Conservation (phyloP, 1,284 basidiomycete genomes). For the Pseudozyma tsukubaensis region DNA sequence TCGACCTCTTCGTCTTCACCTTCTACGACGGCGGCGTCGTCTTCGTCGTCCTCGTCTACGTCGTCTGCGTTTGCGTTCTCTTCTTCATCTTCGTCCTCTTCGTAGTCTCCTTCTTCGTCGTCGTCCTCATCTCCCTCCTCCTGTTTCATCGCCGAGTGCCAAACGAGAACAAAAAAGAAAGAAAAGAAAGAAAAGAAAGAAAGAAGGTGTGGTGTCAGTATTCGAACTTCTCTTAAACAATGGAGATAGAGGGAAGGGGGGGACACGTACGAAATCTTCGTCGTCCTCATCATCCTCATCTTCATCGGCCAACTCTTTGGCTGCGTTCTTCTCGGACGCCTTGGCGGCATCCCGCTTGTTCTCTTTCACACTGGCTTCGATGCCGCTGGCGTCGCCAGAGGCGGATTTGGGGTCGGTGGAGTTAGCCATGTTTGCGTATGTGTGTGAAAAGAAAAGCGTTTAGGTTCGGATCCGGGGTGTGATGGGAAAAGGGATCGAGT, state of each 20-base stretch:
- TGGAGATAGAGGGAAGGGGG: background rate
- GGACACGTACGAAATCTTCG: constrained; percentile 36
- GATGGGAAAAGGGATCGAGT: no score
- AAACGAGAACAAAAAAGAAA: background rate
- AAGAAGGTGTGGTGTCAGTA: background rate
- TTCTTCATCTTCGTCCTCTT: constrained; percentile 32
- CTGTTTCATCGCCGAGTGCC: no score
- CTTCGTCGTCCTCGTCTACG: constrained; percentile 32
- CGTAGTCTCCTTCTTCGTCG: constrained; percentile 19
- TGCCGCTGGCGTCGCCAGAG: constrained; percentile 6
- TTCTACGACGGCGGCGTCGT: constrained; percentile 33
- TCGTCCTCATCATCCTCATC: constrained; percentile 48
- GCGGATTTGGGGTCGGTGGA: constrained; percentile 14
- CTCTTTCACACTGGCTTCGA: constrained; percentile 39
- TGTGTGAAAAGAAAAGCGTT: background rate
- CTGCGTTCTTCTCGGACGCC: constrained; percentile 24
- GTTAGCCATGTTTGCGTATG: constrained; percentile 22
- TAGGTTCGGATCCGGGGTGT: no score
- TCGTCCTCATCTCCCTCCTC: constrained; percentile 44
- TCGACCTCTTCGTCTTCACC: constrained; percentile 30
- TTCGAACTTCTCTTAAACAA: no score
- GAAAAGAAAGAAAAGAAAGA: background rate
- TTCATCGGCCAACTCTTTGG: constrained; percentile 24
- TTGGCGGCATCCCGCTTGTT: constrained; percentile 42
- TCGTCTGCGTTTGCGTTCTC: constrained; percentile 16